Evolutionary conservation across 2,329 filamentous ascomycete species (phyloP), one percentile per base, ranked within the genome.

Genomic region (Passalora sequoiae): DNA sequence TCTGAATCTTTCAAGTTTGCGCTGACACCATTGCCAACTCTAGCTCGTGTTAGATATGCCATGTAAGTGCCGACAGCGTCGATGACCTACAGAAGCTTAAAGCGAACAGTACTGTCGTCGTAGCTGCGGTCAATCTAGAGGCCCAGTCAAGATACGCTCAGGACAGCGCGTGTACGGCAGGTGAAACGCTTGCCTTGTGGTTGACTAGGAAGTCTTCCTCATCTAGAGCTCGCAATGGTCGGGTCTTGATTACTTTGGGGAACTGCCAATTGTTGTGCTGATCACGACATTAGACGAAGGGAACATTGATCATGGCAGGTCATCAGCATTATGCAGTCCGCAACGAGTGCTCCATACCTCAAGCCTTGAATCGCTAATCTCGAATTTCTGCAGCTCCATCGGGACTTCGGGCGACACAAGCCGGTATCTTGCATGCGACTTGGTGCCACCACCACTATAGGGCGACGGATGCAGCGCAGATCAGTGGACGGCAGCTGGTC

Each of bases 201-300:
- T 62, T 59, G 13, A 49, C 44, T 13, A 63, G 46, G 41, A 63
- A 63, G 32, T 60, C 58, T 31, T 63, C 60, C 19, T 63, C 60
- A 9, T 60, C 58, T 7, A 60, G 41, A 25, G 58, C 51, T 40
- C 57, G 46, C 39, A 63, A 38, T 3, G 57, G 55, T n/a, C 55
- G 43, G 13, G 54, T 52, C 44, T 58, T 62, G 48, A 63, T 51
- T 3, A 44, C 46, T 2, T 41, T 28, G 8, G 60, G 60, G 28
- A 63, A 63, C 6, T 46, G 47, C 60, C 59, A 62, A 38, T 60
- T 52, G 36, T 57, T 59, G 44, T 61, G 59, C 53, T 59, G 29
- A 19, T 10, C 35, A 29, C 15, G 27, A 27, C 13, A 13, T 43
- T 13, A 36, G 42, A n/a, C n/a, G n/a, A n/a, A n/a, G n/a, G n/a